Percentiles rank a stretch among this genome's conserved stretches.
Conservation (phyloP, 2,329 filamentous ascomycete genomes). For the Rhynchosporium graminicola region DNA sequence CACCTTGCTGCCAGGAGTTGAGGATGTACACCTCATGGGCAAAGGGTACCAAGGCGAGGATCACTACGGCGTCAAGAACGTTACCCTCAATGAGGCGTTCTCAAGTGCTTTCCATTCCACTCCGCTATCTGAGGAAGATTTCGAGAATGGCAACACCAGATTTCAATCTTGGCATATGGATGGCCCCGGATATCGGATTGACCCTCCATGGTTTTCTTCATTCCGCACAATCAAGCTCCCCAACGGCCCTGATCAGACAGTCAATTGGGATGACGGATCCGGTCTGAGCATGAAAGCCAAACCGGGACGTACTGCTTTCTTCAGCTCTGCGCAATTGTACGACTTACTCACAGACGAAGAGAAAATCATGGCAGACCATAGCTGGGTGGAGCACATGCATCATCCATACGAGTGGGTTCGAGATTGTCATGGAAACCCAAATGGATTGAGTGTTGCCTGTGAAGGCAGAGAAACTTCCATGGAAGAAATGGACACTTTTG, state of each 20-base stretch:
- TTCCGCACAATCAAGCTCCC: conserved; percentile 45
- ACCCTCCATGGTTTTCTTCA: conserved; percentile 48
- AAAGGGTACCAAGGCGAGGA: conserved; percentile 49
- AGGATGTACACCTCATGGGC: conserved; percentile 48
- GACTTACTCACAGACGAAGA: conserved; percentile 47
- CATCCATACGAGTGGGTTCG: conserved; percentile 49
- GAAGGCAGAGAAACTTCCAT: conserved; percentile 44
- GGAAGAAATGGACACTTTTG: conserved; percentile 40
- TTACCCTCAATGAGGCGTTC: conserved; percentile 39
- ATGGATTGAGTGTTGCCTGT: conserved; percentile 45
- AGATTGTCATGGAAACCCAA: conserved; percentile 44
- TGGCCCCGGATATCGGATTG: conserved; percentile 46
- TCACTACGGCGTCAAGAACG: conserved; percentile 47
- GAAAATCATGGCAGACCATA: conserved; percentile 45
- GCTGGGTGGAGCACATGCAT: conserved; percentile 50
- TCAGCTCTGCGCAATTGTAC: conserved; percentile 47
- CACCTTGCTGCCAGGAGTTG: conserved; percentile 45
- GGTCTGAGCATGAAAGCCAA: conserved; percentile 46
- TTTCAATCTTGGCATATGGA: conserved; percentile 54
- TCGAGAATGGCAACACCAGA: conserved; percentile 45
- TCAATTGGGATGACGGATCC: conserved; percentile 48
- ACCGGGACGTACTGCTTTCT: conserved; percentile 48
- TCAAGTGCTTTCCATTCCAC: conserved; percentile 44
- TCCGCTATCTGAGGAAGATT: conserved; percentile 41
- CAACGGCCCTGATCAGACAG: conserved; percentile 41